Conservation (phyloP, 106 monocot species). For the Vanilla planifolia region DNA sequence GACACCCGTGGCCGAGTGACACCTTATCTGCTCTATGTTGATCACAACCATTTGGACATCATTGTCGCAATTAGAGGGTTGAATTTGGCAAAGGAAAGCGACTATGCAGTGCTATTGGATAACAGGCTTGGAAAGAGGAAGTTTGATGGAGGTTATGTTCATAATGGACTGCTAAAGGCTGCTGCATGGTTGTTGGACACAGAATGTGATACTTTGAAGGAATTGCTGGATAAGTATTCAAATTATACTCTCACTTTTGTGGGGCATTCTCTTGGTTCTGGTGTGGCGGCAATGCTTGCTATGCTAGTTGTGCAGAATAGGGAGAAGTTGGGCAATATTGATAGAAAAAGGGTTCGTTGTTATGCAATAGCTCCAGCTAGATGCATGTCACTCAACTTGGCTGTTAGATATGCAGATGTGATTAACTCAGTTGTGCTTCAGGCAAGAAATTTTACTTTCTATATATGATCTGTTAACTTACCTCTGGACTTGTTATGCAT, state of each 20-base stretch:
- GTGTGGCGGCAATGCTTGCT: conserved; percentile 75
- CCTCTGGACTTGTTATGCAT: neutral
- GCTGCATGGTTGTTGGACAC: conserved; percentile 61
- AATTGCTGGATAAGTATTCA: conserved; percentile 46
- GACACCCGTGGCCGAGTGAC: conserved; percentile 53
- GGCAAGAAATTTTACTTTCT: conserved; percentile 18
- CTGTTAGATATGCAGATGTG: conserved; percentile 84
- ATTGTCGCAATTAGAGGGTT: conserved; percentile 79
- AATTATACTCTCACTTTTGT: conserved; percentile 69
- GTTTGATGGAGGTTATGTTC: conserved; percentile 82
- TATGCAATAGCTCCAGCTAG: conserved; percentile 86
- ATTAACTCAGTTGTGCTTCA: conserved; percentile 96
- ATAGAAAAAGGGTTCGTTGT: conserved; percentile 71
- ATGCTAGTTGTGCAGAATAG: conserved; percentile 61
- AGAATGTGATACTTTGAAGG: conserved; percentile 51
- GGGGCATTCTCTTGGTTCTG: conserved; percentile 92
- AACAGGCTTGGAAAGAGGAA: conserved; percentile 76
- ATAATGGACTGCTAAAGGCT: conserved; percentile 83
- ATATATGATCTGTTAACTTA: too few relatives aligned
- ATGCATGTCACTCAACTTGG: conserved; percentile 88
- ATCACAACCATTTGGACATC: conserved; percentile 60
- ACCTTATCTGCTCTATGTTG: conserved; percentile 76
- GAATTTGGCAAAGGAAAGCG: conserved; percentile 69
- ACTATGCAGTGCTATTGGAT: conserved; percentile 75
- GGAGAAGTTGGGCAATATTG: conserved; percentile 50